Conservation (phyloP, 163 green algal genomes). For the Volvox carteri region DNA sequence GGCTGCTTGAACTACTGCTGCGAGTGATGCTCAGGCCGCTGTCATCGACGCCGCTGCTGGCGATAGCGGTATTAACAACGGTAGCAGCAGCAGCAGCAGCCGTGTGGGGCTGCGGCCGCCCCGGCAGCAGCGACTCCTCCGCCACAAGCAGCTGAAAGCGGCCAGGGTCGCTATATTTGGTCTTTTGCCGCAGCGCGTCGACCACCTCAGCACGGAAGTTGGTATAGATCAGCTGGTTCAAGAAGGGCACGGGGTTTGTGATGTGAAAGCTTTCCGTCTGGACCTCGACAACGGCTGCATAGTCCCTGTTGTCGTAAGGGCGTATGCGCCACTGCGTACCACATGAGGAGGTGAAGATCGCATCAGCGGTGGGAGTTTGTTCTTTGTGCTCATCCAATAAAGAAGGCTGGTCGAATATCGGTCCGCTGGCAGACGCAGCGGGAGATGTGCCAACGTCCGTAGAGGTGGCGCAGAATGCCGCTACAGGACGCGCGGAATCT, state of each 20-base stretch:
- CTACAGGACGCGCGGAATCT: neutral
- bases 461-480: neutral
- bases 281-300: constrained; percentile 14
- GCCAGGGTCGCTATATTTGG: constrained; percentile 5
- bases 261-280: constrained; percentile 51
- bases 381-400: neutral
- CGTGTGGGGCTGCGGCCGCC: too few relatives aligned
- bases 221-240: constrained; percentile 34
- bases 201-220: constrained; percentile 51
- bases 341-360: neutral
- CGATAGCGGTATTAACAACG: neutral
- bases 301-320: constrained; percentile 50
- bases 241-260: constrained; percentile 8
- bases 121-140: neutral
- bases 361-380: neutral
- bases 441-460: neutral
- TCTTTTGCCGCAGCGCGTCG: constrained; percentile 42
- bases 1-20: constrained; percentile 13
- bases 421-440: neutral
- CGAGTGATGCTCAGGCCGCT: neutral
- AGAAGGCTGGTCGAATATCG: neutral
- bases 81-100: neutral
- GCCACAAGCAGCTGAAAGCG: constrained; percentile 44
- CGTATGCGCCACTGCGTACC: constrained; percentile 35
- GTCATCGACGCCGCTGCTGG: neutral